phyloP scores from a whole-genome alignment of 1,284 basidiomycete genomes.

The Moesziomyces antarcticus region DNA sequence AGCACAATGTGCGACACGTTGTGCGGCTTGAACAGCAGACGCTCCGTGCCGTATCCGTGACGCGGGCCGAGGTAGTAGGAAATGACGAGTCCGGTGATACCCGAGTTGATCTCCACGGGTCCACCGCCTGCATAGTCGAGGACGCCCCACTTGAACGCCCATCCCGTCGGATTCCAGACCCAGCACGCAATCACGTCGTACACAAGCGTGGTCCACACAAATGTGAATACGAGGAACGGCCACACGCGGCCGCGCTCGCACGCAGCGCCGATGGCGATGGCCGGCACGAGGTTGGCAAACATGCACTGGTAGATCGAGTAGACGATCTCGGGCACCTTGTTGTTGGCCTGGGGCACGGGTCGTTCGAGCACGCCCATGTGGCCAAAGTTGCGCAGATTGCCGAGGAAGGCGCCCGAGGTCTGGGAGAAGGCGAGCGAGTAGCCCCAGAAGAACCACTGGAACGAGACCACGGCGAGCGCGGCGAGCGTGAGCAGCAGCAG shows the following conservation, averaged over 20 bases:
- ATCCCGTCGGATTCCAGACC: slow-evolving; percentile 92
- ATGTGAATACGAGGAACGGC: slow-evolving; percentile 87
- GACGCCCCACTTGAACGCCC: slow-evolving; percentile 90
- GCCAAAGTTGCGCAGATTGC: slow-evolving; percentile 75
- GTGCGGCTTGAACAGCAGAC: slow-evolving; percentile 89
- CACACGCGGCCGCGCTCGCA: slow-evolving; percentile 88
- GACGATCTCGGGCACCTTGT: slow-evolving; percentile 71
- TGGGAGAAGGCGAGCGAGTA: slow-evolving; percentile 71
- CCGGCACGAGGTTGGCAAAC: slow-evolving; percentile 71
- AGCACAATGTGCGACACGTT: slow-evolving; percentile 90
- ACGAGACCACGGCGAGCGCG: slow-evolving; percentile 61
- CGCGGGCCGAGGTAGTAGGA: slow-evolving; percentile 90
- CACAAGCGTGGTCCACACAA: slow-evolving; percentile 85
- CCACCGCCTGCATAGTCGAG: slow-evolving; percentile 93
- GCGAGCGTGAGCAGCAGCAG: slow-evolving; percentile 71
- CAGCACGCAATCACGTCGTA: slow-evolving; percentile 68
- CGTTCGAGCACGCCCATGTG: slow-evolving; percentile 77
- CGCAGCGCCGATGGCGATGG: slow-evolving; percentile 74
- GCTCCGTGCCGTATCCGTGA: slow-evolving; percentile 86
- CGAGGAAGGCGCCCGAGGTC: slow-evolving; percentile 77
- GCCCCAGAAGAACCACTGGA: slow-evolving; percentile 74
- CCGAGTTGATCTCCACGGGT: slow-evolving; percentile 91
- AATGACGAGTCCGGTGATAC: slow-evolving; percentile 85
- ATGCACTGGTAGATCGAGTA: slow-evolving; percentile 69
- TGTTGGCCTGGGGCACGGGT: slow-evolving; percentile 76